Percentiles rank a stretch among this genome's conserved stretches.
These are phyloP conservation scores for Nakazawaea anatomiae DNA, from an alignment of 805 yeast species.

Conservation along the genomic window DNA sequence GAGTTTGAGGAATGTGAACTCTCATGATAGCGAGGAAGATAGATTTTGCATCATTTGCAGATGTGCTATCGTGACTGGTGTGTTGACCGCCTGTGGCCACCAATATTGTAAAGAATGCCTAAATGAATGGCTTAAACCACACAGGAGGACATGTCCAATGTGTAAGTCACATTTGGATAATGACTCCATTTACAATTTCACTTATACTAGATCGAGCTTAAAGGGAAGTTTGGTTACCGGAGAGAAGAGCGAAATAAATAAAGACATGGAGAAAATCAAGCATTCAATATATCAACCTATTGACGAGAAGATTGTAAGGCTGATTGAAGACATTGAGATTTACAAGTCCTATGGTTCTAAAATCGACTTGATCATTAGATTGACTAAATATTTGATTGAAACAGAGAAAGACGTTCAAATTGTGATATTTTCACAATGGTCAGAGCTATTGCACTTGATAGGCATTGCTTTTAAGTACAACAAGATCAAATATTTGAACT, in stretches of 20 bases:
- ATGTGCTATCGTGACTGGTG: constrained; percentile 62
- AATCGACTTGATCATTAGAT: constrained; percentile 74
- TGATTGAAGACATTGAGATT: constrained; percentile 38
- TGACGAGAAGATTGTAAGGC: constrained; percentile 32
- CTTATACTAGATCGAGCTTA: constrained; percentile 47
- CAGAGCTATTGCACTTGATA: constrained; percentile 60
- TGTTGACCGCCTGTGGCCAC: constrained; percentile 89
- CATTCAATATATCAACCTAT: constrained; percentile 41
- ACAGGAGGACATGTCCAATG: constrained; percentile 65
- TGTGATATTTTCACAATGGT: constrained; percentile 87
- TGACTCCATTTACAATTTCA: constrained; percentile 63
- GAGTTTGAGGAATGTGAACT: constrained; percentile 11
- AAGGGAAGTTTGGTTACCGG: constrained; percentile 39
- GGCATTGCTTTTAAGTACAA: constrained; percentile 60
- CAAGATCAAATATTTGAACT: constrained; percentile 51
- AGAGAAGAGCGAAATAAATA: constrained; percentile 12
- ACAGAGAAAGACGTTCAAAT: constrained; percentile 66
- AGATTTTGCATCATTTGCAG: constrained; percentile 75
- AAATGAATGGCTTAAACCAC: constrained; percentile 56
- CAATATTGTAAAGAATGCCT: constrained; percentile 82
- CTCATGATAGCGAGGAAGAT: constrained; percentile 26
- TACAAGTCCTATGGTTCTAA: constrained; percentile 71
- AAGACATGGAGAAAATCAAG: constrained; percentile 26
- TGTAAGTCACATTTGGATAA: constrained; percentile 54
- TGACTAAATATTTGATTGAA: constrained; percentile 55